Evolutionary conservation across 148 eudicot species (phyloP).

Genomic region (Mesembryanthemum crystallinum): DNA sequence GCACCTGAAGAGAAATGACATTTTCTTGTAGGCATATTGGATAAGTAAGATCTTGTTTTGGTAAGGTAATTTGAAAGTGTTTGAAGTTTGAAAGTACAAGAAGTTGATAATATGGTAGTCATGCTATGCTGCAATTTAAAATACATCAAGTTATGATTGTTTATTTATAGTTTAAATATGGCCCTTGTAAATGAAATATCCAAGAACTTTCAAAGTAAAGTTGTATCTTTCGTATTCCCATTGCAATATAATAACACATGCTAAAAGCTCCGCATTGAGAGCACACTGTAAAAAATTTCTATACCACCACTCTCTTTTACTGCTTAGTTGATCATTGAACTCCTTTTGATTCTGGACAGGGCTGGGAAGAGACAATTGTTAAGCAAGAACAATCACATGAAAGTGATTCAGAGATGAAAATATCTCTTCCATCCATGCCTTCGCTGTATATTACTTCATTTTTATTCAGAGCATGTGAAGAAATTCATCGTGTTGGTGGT

Average conservation of each 20-base stretch:
- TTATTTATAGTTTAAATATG: too few species aligned
- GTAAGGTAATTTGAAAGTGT: too few species aligned
- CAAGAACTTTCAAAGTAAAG: too few species aligned
- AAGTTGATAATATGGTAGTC: neutral
- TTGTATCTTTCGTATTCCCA: neutral
- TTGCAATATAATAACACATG: neutral
- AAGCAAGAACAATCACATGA: conserved; percentile 79
- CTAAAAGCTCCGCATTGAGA: neutral
- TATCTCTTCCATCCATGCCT: conserved; percentile 89
- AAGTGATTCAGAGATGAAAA: conserved; percentile 72
- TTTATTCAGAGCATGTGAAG: conserved; percentile 85
- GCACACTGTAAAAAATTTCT: neutral
- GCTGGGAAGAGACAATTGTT: conserved; percentile 94
- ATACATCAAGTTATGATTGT: too few species aligned
- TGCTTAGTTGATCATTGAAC: neutral
- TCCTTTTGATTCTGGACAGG: conserved; percentile 42
- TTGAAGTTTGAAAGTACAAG: too few species aligned
- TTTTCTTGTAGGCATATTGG: too few species aligned
- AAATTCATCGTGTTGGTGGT: conserved; percentile 90
- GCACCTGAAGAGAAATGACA: too few species aligned
- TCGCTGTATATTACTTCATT: conserved; percentile 81
- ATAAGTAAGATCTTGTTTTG: too few species aligned
- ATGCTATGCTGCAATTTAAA: neutral
- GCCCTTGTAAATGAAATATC: too few species aligned
- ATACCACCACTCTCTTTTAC: neutral